These are phyloP conservation scores for Cystofilobasidium macerans DNA, from an alignment of 768 basidiomycete genomes.

Conservation along the genomic window DNA sequence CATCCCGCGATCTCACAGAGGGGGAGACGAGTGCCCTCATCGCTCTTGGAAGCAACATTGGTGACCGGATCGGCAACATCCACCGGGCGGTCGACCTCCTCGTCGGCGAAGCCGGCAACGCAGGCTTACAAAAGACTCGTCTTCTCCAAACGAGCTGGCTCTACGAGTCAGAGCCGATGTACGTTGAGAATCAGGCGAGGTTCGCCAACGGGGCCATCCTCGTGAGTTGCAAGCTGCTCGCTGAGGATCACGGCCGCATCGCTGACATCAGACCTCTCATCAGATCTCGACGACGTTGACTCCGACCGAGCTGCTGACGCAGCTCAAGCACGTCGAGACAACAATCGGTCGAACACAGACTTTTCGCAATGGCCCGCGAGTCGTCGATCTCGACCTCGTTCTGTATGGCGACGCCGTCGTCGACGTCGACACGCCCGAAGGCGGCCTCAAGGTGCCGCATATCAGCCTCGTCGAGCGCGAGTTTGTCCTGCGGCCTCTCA, in stretches of 20 bases:
- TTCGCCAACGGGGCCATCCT: conserved; percentile 76
- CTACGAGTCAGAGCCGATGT: conserved; percentile 94
- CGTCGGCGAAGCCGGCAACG: conserved; percentile 32
- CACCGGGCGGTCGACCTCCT: conserved; percentile 62
- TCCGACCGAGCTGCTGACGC: conserved; percentile 49
- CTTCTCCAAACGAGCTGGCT: conserved; percentile 73
- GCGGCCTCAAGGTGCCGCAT: conserved; percentile 76
- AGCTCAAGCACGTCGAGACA: conserved; percentile 63
- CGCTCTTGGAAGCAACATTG: conserved; percentile 81
- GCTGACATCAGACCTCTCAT: not conserved
- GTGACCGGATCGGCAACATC: conserved; percentile 73
- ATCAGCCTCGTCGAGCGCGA: conserved; percentile 69
- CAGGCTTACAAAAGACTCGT: conserved; percentile 30
- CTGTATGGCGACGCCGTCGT: conserved; percentile 56
- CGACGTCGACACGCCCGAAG: conserved; percentile 47
- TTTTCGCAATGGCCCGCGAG: conserved; percentile 73
- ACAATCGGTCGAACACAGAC: conserved; percentile 67
- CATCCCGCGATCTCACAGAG: no score
- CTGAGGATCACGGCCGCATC: not conserved
- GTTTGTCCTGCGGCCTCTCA: conserved; percentile 78
- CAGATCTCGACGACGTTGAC: conserved; percentile 66
- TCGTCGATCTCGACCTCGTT: conserved; percentile 79
- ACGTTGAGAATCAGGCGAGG: conserved; percentile 73
- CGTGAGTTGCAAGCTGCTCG: not conserved
- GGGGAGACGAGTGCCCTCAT: conserved; percentile 45